phyloP scores from a whole-genome alignment of 1,284 basidiomycete species.

The Cutaneotrichosporon spelunceum region DNA sequence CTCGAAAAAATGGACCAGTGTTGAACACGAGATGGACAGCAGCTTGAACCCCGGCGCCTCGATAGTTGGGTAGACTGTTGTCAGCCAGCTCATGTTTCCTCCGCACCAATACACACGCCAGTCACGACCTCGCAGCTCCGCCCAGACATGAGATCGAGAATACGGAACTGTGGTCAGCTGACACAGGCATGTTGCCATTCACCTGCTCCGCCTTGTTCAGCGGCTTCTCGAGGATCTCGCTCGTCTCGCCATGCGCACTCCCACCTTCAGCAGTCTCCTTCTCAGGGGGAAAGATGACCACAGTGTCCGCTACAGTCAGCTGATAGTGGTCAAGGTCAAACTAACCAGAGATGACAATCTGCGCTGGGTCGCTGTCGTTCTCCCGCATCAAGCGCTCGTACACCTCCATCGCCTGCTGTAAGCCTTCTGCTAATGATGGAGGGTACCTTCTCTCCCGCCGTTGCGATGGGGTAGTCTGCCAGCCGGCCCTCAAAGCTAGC shows the following conservation, averaged over 20 bases:
- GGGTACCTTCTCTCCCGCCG: conserved; percentile 74
- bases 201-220: conserved; percentile 70
- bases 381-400: conserved; percentile 73
- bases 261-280: conserved; percentile 57
- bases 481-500: conserved; percentile 65
- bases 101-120: conserved; percentile 72
- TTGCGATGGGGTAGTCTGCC: conserved; percentile 91
- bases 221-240: conserved; percentile 75
- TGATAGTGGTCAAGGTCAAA: not conserved
- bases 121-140: conserved; percentile 86
- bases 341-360: conserved; percentile 85
- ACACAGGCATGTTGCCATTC: not conserved
- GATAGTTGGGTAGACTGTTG: conserved; percentile 72
- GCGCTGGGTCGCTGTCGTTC: conserved; percentile 78
- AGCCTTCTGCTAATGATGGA: not conserved
- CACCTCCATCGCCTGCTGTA: conserved; percentile 70
- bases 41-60: conserved; percentile 81
- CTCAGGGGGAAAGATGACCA: conserved; percentile 74
- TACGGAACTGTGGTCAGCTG: conserved; percentile 15
- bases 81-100: conserved; percentile 1
- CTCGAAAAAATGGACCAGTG: conserved; percentile 74
- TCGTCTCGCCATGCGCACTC: conserved; percentile 34
- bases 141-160: conserved; percentile 67
- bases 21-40: conserved; percentile 79
- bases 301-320: conserved; percentile 70